Evolutionary conservation across 495 filamentous ascomycete genomes (phyloP), one percentile per base, ranked within the genome.

Genomic region (Staphylotrichum tortipilum): DNA sequence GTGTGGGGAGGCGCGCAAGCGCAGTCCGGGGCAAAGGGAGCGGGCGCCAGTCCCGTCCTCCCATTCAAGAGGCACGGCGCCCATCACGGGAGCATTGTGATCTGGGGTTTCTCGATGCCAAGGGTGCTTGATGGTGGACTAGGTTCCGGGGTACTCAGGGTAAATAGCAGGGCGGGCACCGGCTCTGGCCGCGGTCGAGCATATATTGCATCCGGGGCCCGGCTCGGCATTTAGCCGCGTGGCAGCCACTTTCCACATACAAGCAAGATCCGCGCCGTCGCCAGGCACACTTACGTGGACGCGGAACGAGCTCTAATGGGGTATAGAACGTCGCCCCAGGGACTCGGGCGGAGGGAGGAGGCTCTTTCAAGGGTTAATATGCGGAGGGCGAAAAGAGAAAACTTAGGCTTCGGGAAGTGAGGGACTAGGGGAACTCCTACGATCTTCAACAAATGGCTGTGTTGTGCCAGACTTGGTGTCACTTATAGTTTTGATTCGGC

Each of bases 141-240:
- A 49, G 28, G 5, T 15, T 1, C 24, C 23, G 23, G 33, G 45
- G 15, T 9, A 30, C 47, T 41, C 23, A 18, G 47, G 45, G 35
- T 48, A 48, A 48, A 48, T 48, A 12, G 18, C 15, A 31, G 7
- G 18, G 14, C 30, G 15, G 18, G 23, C 24, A 18, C 26, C 41
- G 26, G 43, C 19, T 15, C 22, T 31, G 18, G 30, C 18, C 30
- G 43, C 14, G 21, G 12, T 24, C 43, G n/a, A 44, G 21, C 34
- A 34, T 45, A 24, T 7, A 45, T 45, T 45, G 24, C n/a, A 45
- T 11, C 29, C 19, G 14, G 31, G 12, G 14, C 18, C 30, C 19
- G 8, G 42, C 18, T 23, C 42, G 29, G 43, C 43, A 45, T 45
- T 45, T 45, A 45, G 43, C 43, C 43, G 43, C 21, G 3, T 33